Evolutionary conservation across 768 basidiomycete species (phyloP).

Genomic region (Boletellus sp.): DNA sequence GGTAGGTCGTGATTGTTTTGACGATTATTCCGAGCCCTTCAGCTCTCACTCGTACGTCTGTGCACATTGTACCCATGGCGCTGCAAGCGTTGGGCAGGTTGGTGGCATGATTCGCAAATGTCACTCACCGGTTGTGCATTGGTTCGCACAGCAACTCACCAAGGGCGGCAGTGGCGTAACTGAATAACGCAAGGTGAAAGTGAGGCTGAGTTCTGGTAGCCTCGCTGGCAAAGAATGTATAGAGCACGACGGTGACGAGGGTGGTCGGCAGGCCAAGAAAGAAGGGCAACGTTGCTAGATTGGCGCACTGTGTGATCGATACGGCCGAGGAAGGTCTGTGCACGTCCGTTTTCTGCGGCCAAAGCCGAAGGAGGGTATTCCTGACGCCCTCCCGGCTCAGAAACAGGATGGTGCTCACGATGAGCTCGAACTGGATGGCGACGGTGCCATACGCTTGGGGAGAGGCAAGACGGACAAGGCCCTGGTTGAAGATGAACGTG

Average conservation of each 20-base stretch:
- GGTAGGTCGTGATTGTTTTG: slow-evolving; percentile 72
- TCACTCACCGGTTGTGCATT: slow-evolving; percentile 62
- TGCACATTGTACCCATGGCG: slow-evolving; percentile 64
- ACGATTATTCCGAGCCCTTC: slow-evolving; percentile 79
- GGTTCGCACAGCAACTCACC: slow-evolving; percentile 83
- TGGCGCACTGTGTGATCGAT: slow-evolving; percentile 26
- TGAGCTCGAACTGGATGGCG: slow-evolving; percentile 89
- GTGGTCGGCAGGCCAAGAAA: slow-evolving; percentile 67
- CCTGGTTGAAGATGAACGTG: slow-evolving; percentile 89
- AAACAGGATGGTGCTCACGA: slow-evolving; percentile 88
- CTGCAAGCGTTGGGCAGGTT: slow-evolving; percentile 35
- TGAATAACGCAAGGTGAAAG: slow-evolving; percentile 56
- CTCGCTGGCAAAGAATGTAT: slow-evolving; percentile 48
- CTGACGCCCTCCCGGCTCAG: slow-evolving; percentile 91
- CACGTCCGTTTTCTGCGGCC: slow-evolving; percentile 17
- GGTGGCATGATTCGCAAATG: background rate
- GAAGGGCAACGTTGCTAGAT: slow-evolving; percentile 63
- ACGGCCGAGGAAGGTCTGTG: slow-evolving; percentile 1
- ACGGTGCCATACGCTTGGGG: slow-evolving; percentile 88
- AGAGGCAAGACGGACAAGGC: slow-evolving; percentile 75
- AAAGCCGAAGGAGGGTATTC: slow-evolving; percentile 72
- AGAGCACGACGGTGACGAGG: slow-evolving; percentile 47
- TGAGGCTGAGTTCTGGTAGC: slow-evolving; percentile 58
- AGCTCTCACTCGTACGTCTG: slow-evolving; percentile 71
- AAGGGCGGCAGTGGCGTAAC: slow-evolving; percentile 74